Conservation (phyloP, 805 yeast genomes). For the Ogataea thermomethanolica region DNA sequence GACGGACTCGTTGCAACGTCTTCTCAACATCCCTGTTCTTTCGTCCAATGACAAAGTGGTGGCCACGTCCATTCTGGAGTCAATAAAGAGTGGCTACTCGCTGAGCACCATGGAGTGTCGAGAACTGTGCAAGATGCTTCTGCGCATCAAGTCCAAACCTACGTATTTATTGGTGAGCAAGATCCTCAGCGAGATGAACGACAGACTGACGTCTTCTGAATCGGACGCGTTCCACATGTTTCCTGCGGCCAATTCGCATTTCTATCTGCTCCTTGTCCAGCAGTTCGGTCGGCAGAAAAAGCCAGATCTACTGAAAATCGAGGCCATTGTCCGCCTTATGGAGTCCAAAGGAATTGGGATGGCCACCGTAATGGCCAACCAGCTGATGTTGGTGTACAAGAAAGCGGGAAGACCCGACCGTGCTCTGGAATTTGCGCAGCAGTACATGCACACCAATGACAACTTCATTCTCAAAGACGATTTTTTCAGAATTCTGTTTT, state of each 20-base stretch:
- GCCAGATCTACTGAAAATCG: conserved; percentile 29
- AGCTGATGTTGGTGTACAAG: conserved; percentile 34
- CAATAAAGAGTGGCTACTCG: conserved; percentile 22
- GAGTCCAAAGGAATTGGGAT: conserved; percentile 27
- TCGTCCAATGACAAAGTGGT: conserved; percentile 8
- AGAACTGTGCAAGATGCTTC: conserved; percentile 21
- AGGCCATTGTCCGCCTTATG: conserved; percentile 32
- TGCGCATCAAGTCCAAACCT: conserved; percentile 21
- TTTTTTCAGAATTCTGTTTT: conserved; percentile 17
- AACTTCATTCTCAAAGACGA: conserved; percentile 16
- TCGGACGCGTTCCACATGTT: conserved; percentile 21
- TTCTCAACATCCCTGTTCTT: conserved; percentile 1
- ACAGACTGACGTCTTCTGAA: conserved; percentile 3
- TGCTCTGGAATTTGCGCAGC: conserved; percentile 34
- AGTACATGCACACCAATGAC: conserved; percentile 11
- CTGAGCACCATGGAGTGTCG: conserved; percentile 28
- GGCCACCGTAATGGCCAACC: conserved; percentile 37
- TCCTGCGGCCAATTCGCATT: conserved; percentile 40
- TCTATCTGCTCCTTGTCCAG: conserved; percentile 39
- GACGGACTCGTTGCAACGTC: conserved; percentile 6
- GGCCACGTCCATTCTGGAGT: conserved; percentile 14
- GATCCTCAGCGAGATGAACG: conserved; percentile 33
- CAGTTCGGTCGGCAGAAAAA: conserved; percentile 31
- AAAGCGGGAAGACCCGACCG: conserved; percentile 29
- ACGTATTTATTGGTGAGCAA: conserved; percentile 29